Conservation (phyloP, 108 stramenopile genomes). For the Nannochloropsis oceanica region DNA sequence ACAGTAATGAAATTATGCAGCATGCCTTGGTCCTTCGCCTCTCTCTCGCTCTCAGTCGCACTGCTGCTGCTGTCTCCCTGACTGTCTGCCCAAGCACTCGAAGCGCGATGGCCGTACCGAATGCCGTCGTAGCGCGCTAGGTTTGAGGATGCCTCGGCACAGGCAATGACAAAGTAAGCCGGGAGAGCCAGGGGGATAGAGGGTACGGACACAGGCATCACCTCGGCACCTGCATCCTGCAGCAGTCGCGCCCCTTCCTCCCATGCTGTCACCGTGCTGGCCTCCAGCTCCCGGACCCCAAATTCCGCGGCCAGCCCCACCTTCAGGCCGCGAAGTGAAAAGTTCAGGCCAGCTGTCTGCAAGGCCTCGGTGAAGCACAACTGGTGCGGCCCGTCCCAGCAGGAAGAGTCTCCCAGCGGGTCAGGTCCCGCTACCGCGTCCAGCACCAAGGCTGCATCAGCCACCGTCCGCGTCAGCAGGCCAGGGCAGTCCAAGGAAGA, state of each 20-base stretch:
- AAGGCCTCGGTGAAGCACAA: constrained; percentile 30
- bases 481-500: constrained; percentile 77
- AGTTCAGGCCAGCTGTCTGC: background rate
- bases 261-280: background rate
- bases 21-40: background rate
- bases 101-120: background rate
- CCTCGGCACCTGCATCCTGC: background rate
- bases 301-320: constrained; percentile 70
- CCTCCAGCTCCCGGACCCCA: constrained; percentile 52
- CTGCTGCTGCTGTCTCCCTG: background rate
- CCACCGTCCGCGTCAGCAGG: constrained; percentile 46
- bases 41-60: background rate
- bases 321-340: constrained; percentile 41
- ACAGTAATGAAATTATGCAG: background rate
- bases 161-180: background rate
- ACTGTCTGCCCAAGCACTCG: background rate
- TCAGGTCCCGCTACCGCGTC: constrained; percentile 24
- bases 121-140: constrained; percentile 1
- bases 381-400: background rate
- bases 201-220: constrained; percentile 7
- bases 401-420: background rate
- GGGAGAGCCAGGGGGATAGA: constrained; percentile 1
- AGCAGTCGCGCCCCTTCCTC: background rate
- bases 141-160: background rate
- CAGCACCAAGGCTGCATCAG: constrained; percentile 7